Conservation (phyloP, 2,329 filamentous ascomycete species). For the Aspergillus nomiae region DNA sequence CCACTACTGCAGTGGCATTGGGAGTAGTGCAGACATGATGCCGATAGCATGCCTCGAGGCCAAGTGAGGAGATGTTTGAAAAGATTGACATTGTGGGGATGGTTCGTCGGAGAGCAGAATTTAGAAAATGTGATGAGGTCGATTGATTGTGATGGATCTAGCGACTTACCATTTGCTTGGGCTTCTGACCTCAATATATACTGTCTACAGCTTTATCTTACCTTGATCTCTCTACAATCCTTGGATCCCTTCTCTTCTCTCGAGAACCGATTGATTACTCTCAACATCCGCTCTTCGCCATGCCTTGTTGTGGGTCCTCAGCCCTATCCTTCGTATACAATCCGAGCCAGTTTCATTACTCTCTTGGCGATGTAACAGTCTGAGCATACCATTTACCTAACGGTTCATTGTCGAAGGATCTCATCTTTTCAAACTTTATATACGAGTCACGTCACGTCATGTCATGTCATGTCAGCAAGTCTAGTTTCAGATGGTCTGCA, state of each 20-base stretch:
- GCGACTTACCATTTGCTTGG: background rate
- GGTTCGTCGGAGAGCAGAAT: background rate
- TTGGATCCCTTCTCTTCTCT: too few species aligned
- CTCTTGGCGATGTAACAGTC: too few species aligned
- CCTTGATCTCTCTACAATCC: too few species aligned
- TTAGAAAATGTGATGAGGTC: background rate
- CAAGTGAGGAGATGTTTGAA: background rate
- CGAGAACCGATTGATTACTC: too few species aligned
- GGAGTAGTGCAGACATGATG: background rate
- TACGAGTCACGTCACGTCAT: background rate
- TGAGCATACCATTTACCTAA: too few species aligned
- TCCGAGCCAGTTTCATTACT: too few species aligned
- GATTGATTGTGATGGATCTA: background rate
- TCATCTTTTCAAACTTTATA: too few species aligned
- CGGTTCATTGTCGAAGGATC: too few species aligned
- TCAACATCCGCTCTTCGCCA: too few species aligned
- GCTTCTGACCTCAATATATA: background rate
- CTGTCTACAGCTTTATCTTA: background rate
- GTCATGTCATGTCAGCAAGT: constrained; percentile 5
- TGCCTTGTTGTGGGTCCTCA: too few species aligned
- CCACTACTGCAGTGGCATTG: background rate
- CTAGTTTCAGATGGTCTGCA: background rate
- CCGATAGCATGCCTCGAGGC: constrained; percentile 2
- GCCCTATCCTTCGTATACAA: too few species aligned
- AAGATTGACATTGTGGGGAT: background rate